A percentile compares a stretch with the other conserved stretches of the same genome.
These are phyloP conservation scores for Dothiorella sarmentorum DNA, from an alignment of 2,329 filamentous ascomycete genomes.

Conservation along the genomic window DNA sequence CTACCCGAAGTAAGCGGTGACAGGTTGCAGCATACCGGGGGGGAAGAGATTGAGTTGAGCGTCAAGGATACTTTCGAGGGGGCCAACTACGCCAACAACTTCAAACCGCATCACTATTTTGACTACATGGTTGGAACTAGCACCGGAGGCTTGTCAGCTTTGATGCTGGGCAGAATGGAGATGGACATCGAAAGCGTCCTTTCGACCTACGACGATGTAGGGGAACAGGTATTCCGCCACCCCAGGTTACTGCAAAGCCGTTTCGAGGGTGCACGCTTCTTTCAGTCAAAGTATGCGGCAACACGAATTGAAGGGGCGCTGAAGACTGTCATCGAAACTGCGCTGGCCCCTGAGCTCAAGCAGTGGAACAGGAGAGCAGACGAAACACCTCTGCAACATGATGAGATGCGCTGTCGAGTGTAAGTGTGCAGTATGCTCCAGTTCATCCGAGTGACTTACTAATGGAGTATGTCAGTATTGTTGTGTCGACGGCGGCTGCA, in stretches of 20 bases:
- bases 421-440: no score
- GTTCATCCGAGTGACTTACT: conserved; percentile 6
- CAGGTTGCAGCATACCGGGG: no score
- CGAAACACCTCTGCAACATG: no score
- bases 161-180: conserved; percentile 24
- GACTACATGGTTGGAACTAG: conserved; percentile 25
- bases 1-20: no score
- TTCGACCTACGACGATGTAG: conserved; percentile 21
- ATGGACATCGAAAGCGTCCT: conserved; percentile 21
- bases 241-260: conserved; percentile 3
- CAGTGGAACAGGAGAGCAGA: conserved; percentile 16
- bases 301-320: conserved; percentile 19
- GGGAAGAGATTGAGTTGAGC: no score
- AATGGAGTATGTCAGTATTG: not conserved
- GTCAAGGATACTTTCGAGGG: no score
- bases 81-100: no score
- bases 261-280: not conserved
- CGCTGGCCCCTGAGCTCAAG: conserved; percentile 8
- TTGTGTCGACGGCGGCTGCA: not conserved
- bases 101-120: conserved; percentile 24
- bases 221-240: conserved; percentile 20
- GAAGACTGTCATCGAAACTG: conserved; percentile 11
- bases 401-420: no score
- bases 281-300: conserved; percentile 19
- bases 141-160: conserved; percentile 23